phyloP scores from a whole-genome alignment of 805 yeast species.

The Torulaspora indica region DNA sequence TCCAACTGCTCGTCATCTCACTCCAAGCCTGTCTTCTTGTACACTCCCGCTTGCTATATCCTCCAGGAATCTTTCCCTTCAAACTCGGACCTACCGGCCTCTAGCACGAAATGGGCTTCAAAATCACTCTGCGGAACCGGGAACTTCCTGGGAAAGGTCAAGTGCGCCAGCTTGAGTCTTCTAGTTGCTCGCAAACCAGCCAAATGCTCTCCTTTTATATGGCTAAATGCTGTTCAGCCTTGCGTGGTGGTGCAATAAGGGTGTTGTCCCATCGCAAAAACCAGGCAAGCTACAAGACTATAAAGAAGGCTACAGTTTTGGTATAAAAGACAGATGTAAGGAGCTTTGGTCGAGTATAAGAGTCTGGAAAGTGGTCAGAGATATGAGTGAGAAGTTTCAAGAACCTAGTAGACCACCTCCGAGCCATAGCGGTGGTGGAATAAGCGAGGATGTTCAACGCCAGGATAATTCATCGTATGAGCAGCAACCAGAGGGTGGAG shows the following conservation, averaged over 20 bases:
- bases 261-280: constrained; percentile 1
- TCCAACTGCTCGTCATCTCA: too few species aligned
- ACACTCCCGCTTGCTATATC: too few species aligned
- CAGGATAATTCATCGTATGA: background rate
- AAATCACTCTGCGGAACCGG: too few species aligned
- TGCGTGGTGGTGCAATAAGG: background rate
- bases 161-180: too few species aligned
- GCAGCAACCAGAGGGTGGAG: constrained; percentile 1
- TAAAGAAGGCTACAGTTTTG: background rate
- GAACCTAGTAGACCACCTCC: constrained; percentile 25
- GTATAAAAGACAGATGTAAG: background rate
- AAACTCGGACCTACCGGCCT: too few species aligned
- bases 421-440: constrained; percentile 5
- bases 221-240: constrained; percentile 1
- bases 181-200: background rate
- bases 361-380: background rate
- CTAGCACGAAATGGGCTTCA: too few species aligned
- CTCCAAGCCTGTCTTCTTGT: background rate
- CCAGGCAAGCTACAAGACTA: background rate
- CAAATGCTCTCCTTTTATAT: background rate
- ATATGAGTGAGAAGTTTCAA: constrained; percentile 14
- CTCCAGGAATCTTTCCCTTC: too few species aligned
- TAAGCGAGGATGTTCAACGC: background rate
- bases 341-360: background rate
- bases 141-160: too few species aligned